Evolutionary conservation across 768 basidiomycete genomes (phyloP).

Genomic region (Vishniacozyma victoriae): DNA sequence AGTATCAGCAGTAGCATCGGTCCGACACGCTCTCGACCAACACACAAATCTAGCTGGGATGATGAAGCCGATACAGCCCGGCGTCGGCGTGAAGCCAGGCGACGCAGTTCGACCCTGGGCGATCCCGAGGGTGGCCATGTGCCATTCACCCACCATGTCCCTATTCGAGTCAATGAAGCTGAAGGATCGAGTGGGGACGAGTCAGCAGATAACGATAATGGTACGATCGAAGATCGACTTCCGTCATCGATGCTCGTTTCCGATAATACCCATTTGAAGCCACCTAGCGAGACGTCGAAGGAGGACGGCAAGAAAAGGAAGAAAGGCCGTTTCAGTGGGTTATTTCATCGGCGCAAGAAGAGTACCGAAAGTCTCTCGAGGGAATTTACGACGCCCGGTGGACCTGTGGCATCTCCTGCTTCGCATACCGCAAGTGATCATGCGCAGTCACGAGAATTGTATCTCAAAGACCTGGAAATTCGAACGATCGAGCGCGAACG

Average conservation of each 20-base stretch:
- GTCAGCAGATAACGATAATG: conserved; percentile 1
- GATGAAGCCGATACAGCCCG: too few species aligned
- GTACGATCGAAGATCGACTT: neutral
- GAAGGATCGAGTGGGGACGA: conserved; percentile 6
- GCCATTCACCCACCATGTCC: conserved; percentile 39
- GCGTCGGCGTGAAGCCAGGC: too few species aligned
- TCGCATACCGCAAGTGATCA: conserved; percentile 11
- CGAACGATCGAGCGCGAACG: too few species aligned
- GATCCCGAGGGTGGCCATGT: conserved; percentile 30
- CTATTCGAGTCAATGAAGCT: conserved; percentile 13
- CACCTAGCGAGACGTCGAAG: neutral
- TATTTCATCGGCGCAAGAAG: conserved; percentile 8
- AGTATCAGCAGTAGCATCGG: too few species aligned
- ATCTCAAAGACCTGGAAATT: conserved; percentile 13
- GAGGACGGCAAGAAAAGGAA: neutral
- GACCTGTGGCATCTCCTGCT: too few species aligned
- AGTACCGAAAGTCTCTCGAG: neutral
- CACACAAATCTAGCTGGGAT: too few species aligned
- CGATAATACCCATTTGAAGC: neutral
- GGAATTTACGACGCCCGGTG: conserved; percentile 3
- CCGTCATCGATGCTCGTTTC: neutral
- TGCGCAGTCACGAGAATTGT: conserved; percentile 9
- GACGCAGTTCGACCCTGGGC: conserved; percentile 15
- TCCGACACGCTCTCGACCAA: too few species aligned
- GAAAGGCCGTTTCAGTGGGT: conserved; percentile 9